Evolutionary conservation across 768 basidiomycete genomes (phyloP), one percentile per base, ranked within the genome.

Genomic region (Mycena maculata): DNA sequence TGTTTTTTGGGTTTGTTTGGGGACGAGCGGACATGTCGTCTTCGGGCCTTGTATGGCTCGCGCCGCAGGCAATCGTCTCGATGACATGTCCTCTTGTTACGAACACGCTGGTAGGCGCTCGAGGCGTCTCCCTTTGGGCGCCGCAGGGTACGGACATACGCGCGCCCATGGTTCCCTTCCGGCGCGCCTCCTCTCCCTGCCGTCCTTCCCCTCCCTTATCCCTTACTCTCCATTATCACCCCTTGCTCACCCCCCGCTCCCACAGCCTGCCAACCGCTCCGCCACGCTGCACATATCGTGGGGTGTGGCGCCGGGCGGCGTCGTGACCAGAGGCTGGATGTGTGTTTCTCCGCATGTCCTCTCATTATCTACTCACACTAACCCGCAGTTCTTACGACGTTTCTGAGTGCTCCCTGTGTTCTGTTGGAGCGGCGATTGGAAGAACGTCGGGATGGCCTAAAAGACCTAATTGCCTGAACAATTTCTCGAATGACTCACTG

Each of bases 361-460:
- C 57, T 99, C 87, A 76, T 98, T 95, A 78, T 98, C 95, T 39
- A 98, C 90, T 58, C 89, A 83, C 45, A 89, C 86, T 60, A 98
- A n/a, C n/a, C 89, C 2, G 95, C 96, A 38, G 90, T 89, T 92
- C 93, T 93, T 39, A 86, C 84, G 67, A 71, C 69, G 15, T 53
- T n/a, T n/a, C n/a, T n/a, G n/a, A n/a, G n/a, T n/a, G n/a, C n/a
- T n/a, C n/a, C n/a, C n/a, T 71, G 42, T 87, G 85, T 18, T 81
- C 81, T 22, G 92, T 90, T 0, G 88, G 85, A 28, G 82, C 84
- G 23, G 82, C 77, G 3, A 84, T 88, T 4, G 94, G 96, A 1
- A 95, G 85, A 5, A 84, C 80, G 69, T 92, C 85, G 1, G 87
- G 85, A 45, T 89, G 86, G 1, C 87, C 86, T 71, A 94, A 83